These are phyloP conservation scores for Leccinum olivaceoglutinosum DNA, from an alignment of 1,284 basidiomycete species.

Conservation along the genomic window DNA sequence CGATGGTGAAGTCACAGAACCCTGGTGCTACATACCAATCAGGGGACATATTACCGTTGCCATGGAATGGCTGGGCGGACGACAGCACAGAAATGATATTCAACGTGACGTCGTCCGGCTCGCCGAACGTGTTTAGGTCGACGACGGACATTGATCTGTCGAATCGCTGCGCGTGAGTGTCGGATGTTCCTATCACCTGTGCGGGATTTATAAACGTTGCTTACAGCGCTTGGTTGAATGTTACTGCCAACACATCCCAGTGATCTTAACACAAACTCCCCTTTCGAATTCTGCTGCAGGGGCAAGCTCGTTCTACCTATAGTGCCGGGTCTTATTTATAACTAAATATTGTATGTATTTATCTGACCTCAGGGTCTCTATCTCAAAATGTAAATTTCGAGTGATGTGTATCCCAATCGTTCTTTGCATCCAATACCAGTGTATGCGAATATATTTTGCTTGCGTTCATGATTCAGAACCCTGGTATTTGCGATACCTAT, in stretches of 20 bases:
- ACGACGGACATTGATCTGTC: conserved; percentile 10
- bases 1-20: conserved; percentile 15
- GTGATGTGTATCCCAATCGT: not conserved
- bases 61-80: conserved; percentile 14
- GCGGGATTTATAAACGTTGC: conserved; percentile 2
- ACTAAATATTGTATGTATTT: not conserved
- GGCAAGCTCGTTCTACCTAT: not conserved
- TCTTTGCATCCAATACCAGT: not conserved
- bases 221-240: conserved; percentile 13
- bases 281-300: not conserved
- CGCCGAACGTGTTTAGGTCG: conserved; percentile 1
- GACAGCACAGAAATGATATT: conserved; percentile 11
- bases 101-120: conserved; percentile 7
- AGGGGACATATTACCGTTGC: conserved; percentile 13
- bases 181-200: not conserved
- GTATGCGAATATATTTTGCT: not conserved
- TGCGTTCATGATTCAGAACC: not conserved
- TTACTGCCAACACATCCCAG: conserved; percentile 10
- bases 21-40: conserved; percentile 13
- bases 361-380: not conserved
- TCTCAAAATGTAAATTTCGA: not conserved
- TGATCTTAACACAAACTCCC: not conserved
- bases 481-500: not conserved
- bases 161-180: conserved; percentile 23
- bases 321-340: not conserved